phyloP scores from a whole-genome alignment of 352 stramenopile species.

The Globisporangium viniferum region DNA sequence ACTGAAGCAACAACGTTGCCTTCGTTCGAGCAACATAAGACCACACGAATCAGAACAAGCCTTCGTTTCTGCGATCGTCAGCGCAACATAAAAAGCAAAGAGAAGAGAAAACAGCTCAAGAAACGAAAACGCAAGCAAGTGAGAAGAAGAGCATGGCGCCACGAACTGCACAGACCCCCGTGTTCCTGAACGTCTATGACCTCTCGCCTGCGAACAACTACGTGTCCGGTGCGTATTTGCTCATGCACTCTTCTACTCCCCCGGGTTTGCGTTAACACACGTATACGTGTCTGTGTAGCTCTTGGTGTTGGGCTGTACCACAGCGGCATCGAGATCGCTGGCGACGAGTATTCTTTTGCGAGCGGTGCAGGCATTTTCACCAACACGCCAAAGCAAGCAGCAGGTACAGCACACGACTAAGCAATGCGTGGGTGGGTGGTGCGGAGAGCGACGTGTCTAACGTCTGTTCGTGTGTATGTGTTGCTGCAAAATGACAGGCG shows the following conservation, averaged over 20 bases:
- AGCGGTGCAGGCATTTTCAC: conserved; percentile 90
- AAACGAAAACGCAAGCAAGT: background rate
- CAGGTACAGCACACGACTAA: conserved; percentile 28
- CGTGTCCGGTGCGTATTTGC: conserved; percentile 45
- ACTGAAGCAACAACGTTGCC: no score
- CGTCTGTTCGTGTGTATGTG: background rate
- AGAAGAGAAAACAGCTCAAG: background rate
- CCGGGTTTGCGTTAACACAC: conserved; percentile 16
- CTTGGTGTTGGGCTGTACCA: conserved; percentile 91
- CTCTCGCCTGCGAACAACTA: conserved; percentile 90
- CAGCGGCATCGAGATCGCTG: conserved; percentile 90
- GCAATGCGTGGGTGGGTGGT: background rate
- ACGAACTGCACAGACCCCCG: conserved; percentile 48
- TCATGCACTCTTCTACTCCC: conserved; percentile 9
- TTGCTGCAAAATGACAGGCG: conserved; percentile 34
- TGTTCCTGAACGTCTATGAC: conserved; percentile 93
- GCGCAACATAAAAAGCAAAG: background rate
- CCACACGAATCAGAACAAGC: no score
- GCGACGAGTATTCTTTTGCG: conserved; percentile 92
- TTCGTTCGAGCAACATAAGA: no score
- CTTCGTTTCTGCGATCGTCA: background rate
- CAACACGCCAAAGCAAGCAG: conserved; percentile 53
- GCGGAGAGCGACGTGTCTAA: background rate
- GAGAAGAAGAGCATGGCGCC: conserved; percentile 35
- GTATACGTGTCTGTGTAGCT: conserved; percentile 19